Evolutionary conservation across 2,329 filamentous ascomycete genomes (phyloP), one percentile per base, ranked within the genome.

Genomic region (Penicillium sp.): DNA sequence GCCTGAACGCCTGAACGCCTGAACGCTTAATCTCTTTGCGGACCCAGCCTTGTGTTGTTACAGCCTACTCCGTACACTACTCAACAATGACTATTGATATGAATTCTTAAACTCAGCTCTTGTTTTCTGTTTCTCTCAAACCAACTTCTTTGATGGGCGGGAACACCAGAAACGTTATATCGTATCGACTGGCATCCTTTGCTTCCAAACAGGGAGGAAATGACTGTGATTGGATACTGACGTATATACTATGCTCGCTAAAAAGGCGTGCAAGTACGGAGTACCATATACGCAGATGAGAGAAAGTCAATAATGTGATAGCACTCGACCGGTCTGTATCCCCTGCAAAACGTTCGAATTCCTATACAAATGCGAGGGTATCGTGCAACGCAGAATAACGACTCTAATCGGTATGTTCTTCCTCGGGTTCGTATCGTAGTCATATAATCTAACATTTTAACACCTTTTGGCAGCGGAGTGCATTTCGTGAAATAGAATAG

Each of bases 231-330:
- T 36, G 19, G 44, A 43, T 10, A 10, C 14, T 49, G 10, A 41
- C n/a, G 7, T 38, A 2, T 27, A 11, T 41, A 43, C 7, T 30
- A 36, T 16, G 34, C 34, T 16, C 34, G 4, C 13, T 42, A 18
- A n/a, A 47, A 32, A 58, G 53, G 53, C 49, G 16, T 58, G 46
- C 49, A 47, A 42, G 23, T 23, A 23, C 23, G 3, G 47, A 42
- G 23, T 23, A 23, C 23, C 23, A 23, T 16, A 47, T 34, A 11
- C 47, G 49, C 27, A 51, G 48, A 44, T 19, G 32, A n/a, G 56
- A 53, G 29, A 58, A 58, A 18, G 56, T 56, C 19, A 56, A n/a
- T n/a, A 58, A 42, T 56, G 53, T 46, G 56, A 58, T 53, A 49
- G 56, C 13, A 53, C 40, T 43, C 35, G 49, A n/a, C 56, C 45